These are phyloP conservation scores for Naumovozyma dairenensis DNA, from an alignment of 805 yeast species.

Conservation along the genomic window DNA sequence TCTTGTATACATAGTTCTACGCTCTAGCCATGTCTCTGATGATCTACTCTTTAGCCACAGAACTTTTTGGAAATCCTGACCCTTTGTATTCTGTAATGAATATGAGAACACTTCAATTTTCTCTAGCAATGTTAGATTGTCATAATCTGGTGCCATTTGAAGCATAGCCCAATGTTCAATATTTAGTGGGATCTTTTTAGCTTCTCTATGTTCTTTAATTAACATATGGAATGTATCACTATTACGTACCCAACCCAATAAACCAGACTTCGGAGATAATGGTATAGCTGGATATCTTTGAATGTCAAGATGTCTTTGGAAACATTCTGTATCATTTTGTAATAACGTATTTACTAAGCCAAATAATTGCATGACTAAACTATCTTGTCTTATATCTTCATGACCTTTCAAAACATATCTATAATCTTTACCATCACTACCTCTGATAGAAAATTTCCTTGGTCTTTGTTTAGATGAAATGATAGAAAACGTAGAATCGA, in stretches of 20 bases:
- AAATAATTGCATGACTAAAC: slow-evolving; percentile 91
- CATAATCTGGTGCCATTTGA: slow-evolving; percentile 95
- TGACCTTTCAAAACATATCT: slow-evolving; percentile 79
- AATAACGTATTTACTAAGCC: slow-evolving; percentile 87
- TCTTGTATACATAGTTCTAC: slow-evolving; percentile 90
- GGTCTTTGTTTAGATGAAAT: slow-evolving; percentile 92
- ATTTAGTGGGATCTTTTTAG: slow-evolving; percentile 76
- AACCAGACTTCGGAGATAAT: slow-evolving; percentile 89
- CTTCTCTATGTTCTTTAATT: slow-evolving; percentile 85
- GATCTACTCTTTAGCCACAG: slow-evolving; percentile 93
- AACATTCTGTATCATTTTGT: slow-evolving; percentile 85
- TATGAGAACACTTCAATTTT: slow-evolving; percentile 94
- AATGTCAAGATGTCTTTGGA: slow-evolving; percentile 87
- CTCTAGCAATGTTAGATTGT: slow-evolving; percentile 73
- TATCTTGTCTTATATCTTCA: slow-evolving; percentile 94
- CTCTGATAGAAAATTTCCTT: slow-evolving; percentile 63
- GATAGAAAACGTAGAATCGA: slow-evolving; percentile 74
- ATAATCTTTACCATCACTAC: slow-evolving; percentile 84
- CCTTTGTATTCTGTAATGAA: slow-evolving; percentile 88
- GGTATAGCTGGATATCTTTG: slow-evolving; percentile 92
- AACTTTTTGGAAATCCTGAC: slow-evolving; percentile 90
- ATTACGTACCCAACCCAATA: slow-evolving; percentile 93
- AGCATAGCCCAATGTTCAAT: slow-evolving; percentile 91
- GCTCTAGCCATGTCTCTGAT: slow-evolving; percentile 93
- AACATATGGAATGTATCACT: slow-evolving; percentile 92